phyloP scores from a whole-genome alignment of 257 asterid genomes.

The Solanum dulcamara region DNA sequence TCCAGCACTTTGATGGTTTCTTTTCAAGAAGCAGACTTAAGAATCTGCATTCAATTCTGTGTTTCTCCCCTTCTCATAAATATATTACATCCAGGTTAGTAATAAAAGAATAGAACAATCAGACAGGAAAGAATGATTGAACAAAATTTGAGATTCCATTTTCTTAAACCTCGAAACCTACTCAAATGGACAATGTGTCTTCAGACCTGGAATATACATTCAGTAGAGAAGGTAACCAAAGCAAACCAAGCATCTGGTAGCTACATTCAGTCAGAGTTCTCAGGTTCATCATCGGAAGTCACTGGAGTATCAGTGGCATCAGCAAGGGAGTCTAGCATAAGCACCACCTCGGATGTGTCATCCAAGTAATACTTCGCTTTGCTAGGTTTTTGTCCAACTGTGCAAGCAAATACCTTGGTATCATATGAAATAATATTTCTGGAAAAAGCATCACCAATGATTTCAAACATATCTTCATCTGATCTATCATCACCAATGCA shows the following conservation, averaged over 20 bases:
- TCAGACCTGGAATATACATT: slow-evolving; percentile 13
- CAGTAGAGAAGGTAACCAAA: slow-evolving; percentile 15
- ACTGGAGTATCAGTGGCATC: slow-evolving; percentile 62
- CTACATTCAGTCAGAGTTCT: slow-evolving; percentile 22
- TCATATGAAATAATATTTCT: slow-evolving; percentile 41
- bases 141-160: slow-evolving; percentile 13
- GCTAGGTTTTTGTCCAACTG: slow-evolving; percentile 87
- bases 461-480: slow-evolving; percentile 86
- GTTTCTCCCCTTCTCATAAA: background rate
- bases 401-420: slow-evolving; percentile 70
- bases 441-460: slow-evolving; percentile 45
- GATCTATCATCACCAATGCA: slow-evolving; percentile 93
- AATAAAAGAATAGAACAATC: slow-evolving; percentile 18
- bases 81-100: slow-evolving; percentile 5
- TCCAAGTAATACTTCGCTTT: slow-evolving; percentile 83
- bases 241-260: slow-evolving; percentile 14
- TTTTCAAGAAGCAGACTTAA: background rate
- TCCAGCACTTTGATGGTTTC: background rate
- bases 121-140: slow-evolving; percentile 4
- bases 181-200: slow-evolving; percentile 20
- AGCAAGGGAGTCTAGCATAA: slow-evolving; percentile 76
- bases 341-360: slow-evolving; percentile 62
- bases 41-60: background rate
- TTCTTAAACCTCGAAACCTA: slow-evolving; percentile 22
- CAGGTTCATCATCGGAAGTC: slow-evolving; percentile 53